A percentile compares a stretch with the other conserved stretches of the same genome.
Conservation (phyloP, 805 yeast genomes). For the Suhomyces xylopsoci region DNA sequence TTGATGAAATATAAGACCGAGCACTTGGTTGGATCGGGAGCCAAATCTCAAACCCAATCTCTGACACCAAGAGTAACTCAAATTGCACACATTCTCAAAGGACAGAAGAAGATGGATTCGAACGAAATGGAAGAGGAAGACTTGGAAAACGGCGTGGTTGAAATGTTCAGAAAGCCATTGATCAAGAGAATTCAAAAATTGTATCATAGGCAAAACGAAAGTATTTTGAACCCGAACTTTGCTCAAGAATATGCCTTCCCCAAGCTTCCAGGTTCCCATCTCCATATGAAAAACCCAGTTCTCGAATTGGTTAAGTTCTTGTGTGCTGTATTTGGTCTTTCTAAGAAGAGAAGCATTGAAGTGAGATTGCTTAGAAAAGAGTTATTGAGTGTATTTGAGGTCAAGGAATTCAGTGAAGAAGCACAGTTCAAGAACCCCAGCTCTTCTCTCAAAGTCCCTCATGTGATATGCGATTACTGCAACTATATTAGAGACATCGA, state of each 20-base stretch:
- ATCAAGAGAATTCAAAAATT: constrained; percentile 64
- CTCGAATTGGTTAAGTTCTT: constrained; percentile 75
- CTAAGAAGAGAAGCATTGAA: constrained; percentile 63
- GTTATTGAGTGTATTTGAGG: constrained; percentile 66
- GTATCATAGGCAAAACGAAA: constrained; percentile 67
- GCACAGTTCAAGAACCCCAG: constrained; percentile 76
- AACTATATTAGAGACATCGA: constrained; percentile 73
- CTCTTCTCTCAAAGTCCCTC: constrained; percentile 60
- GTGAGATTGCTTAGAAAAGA: constrained; percentile 73
- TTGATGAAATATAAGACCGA: constrained; percentile 54
- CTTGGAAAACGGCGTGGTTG: constrained; percentile 47
- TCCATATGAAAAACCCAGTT: constrained; percentile 62
- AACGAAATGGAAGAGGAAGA: constrained; percentile 35
- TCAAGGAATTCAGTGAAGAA: constrained; percentile 78
- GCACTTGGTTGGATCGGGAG: constrained; percentile 28
- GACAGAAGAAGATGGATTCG: constrained; percentile 35
- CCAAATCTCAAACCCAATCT: constrained; percentile 18
- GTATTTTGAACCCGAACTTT: constrained; percentile 62
- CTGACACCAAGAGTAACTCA: constrained; percentile 67
- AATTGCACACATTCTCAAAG: constrained; percentile 51
- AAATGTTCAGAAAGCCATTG: constrained; percentile 59
- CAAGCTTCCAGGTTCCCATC: constrained; percentile 67
- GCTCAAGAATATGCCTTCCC: constrained; percentile 72
- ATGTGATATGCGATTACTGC: constrained; percentile 78
- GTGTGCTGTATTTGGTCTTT: constrained; percentile 68